Base-by-base conservation (phyloP, 129 eudicot species). In the Chrysanthemum seticuspe region DNA sequence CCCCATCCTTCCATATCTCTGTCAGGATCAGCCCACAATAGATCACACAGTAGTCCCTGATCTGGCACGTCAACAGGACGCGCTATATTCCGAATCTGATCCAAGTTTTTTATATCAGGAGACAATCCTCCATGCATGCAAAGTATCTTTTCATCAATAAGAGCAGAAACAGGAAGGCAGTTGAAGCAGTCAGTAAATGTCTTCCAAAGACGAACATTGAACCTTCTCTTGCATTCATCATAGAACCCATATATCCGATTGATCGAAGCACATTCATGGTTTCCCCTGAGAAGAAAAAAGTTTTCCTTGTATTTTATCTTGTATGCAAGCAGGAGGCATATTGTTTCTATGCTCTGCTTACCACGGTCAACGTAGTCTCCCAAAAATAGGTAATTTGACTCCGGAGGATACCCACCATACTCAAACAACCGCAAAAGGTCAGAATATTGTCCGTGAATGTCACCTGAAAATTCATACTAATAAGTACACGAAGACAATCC, bases 91-190 rank as follows among this genome's bases (percentile, higher is more conserved):
- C 84, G 77, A 14, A 86, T 83, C 76, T 83, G 88, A 64, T 83
- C 88, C 79, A 86, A 48, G 68, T 80, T 76, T 36, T 78, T 81
- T 67, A 86, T 64, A 11, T 86, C 91, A n/a, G 91, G 87, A 3
- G 91, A 86, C 62, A 86, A 72, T 50, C 91, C 91, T 62, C 91
- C 91, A 59, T 86, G 91, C 91, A 86, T 86, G 78, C 91, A 86
- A 44, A 86, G 86, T 55, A 86, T 86, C 80, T 86, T 86, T 54
- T 86, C 87, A 75, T 86, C 91, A 58, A 86, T 83, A 80, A 86
- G 87, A 59, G 91, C 91, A 10, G 87, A 85, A 74, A 86, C 87
- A 3, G 87, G 91, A 48, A 86, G 71, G 51, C 87, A 85, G 78
- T 85, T 85, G 73, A 85, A 85, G 59, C 90, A 85, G 36, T 85